Evolutionary conservation across 371 early-diverging fungal species (phyloP).

Genomic region (Mortierella sp.): DNA sequence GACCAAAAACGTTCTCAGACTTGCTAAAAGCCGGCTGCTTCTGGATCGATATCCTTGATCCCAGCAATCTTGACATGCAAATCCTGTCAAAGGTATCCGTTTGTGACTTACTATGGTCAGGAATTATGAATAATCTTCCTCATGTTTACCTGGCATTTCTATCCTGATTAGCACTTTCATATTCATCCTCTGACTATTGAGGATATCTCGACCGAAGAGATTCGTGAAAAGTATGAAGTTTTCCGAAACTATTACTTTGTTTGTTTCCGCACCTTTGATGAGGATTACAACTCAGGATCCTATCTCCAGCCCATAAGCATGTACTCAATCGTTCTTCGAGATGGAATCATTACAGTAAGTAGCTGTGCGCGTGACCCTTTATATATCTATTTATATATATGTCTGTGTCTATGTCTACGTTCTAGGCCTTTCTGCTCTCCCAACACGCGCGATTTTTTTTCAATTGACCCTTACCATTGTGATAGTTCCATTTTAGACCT

Average conservation of each 20-base stretch:
- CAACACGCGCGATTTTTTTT: too few relatives aligned
- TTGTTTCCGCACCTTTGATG: constrained; percentile 84
- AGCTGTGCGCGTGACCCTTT: neutral
- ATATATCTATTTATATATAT: neutral
- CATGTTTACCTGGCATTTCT: neutral
- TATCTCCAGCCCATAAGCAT: constrained; percentile 85
- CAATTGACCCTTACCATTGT: too few relatives aligned
- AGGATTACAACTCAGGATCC: constrained; percentile 68
- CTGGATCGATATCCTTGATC: constrained; percentile 88
- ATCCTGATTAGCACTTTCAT: constrained; percentile 62
- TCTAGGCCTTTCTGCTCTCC: too few relatives aligned
- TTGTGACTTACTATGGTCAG: neutral
- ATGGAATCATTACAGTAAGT: constrained; percentile 83
- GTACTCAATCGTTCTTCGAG: constrained; percentile 85
- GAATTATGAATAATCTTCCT: neutral
- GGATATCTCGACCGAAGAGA: constrained; percentile 92
- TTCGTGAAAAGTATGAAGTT: constrained; percentile 93
- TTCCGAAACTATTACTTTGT: constrained; percentile 93
- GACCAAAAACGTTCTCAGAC: constrained; percentile 42
- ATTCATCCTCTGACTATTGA: constrained; percentile 94
- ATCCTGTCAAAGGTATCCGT: constrained; percentile 59
- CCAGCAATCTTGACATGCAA: constrained; percentile 83
- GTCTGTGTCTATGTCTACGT: too few relatives aligned
- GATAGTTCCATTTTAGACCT: constrained; percentile 78
- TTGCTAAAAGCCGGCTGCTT: constrained; percentile 70